phyloP scores from a whole-genome alignment of 805 yeast species.

The Zygotorulaspora chibaensis region DNA sequence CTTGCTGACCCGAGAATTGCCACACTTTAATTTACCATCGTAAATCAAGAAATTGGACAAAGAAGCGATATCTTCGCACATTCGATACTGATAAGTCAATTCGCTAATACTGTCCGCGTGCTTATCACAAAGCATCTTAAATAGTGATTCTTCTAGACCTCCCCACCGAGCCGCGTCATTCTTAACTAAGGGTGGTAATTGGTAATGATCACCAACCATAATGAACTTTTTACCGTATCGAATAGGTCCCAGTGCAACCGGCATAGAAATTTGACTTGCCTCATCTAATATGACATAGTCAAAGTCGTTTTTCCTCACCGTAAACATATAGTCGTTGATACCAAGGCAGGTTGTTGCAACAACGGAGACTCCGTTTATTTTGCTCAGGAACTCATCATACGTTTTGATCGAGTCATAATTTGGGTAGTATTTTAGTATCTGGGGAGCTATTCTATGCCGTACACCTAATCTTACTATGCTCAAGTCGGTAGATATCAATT shows the following conservation, averaged over 20 bases:
- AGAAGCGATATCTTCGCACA: constrained; percentile 85
- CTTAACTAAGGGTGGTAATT: constrained; percentile 82
- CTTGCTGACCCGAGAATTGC: constrained; percentile 56
- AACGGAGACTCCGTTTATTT: constrained; percentile 56
- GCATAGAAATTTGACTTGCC: constrained; percentile 93
- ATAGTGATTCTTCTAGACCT: constrained; percentile 65
- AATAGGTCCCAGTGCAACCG: constrained; percentile 85
- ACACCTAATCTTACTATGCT: constrained; percentile 67
- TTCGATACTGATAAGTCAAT: constrained; percentile 79
- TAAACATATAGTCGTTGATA: constrained; percentile 36
- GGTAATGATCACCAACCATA: constrained; percentile 95
- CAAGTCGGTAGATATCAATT: constrained; percentile 48
- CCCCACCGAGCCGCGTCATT: constrained; percentile 58
- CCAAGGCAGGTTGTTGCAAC: constrained; percentile 91
- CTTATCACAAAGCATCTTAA: constrained; percentile 63
- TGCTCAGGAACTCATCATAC: constrained; percentile 43
- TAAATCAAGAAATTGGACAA: constrained; percentile 78
- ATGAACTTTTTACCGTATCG: constrained; percentile 73
- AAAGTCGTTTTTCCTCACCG: constrained; percentile 46
- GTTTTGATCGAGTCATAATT: constrained; percentile 38
- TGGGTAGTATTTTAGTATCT: constrained; percentile 51
- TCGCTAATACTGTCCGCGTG: constrained; percentile 76
- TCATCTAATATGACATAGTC: constrained; percentile 96
- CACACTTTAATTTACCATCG: constrained; percentile 72
- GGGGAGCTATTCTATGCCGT: constrained; percentile 55